phyloP scores from a whole-genome alignment of 2,329 filamentous ascomycete genomes.

The Microsporum canis region DNA sequence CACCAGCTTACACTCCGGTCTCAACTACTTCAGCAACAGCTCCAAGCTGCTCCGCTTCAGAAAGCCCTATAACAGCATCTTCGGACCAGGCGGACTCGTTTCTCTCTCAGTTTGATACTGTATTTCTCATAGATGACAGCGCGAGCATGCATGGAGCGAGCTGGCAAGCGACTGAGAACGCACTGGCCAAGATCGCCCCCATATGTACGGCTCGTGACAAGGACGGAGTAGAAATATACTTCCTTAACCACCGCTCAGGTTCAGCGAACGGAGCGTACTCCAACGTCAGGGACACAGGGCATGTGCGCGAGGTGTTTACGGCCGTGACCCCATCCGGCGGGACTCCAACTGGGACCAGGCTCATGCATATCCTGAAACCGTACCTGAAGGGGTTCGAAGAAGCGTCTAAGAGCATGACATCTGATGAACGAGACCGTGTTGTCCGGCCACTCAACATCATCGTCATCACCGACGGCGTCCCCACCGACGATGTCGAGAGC shows the following conservation, averaged over 20 bases:
- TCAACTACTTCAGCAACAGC: neutral
- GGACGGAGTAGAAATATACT: conserved; percentile 85
- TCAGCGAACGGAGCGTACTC: conserved; percentile 48
- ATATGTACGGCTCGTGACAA: conserved; percentile 69
- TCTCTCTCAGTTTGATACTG: conserved; percentile 67
- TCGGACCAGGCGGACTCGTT: conserved; percentile 36
- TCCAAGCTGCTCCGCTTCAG: neutral
- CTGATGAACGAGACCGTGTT: conserved; percentile 19
- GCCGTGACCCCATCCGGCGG: conserved; percentile 50
- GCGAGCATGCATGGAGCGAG: conserved; percentile 66
- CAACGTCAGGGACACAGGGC: conserved; percentile 47
- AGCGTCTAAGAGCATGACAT: conserved; percentile 16
- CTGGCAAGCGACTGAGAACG: conserved; percentile 64
- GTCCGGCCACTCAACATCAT: conserved; percentile 82
- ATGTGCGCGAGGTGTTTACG: conserved; percentile 60
- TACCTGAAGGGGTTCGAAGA: conserved; percentile 52
- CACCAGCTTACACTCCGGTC: conserved; percentile 28
- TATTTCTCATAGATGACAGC: conserved; percentile 89
- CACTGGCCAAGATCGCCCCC: conserved; percentile 62
- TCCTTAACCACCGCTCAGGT: conserved; percentile 56
- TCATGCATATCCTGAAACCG: conserved; percentile 59
- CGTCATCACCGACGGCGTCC: conserved; percentile 78
- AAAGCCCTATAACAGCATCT: neutral
- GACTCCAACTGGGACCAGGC: conserved; percentile 63
- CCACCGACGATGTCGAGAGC: conserved; percentile 66